Evolutionary conservation across 805 yeast genomes (phyloP).

Genomic region (Zygosaccharomyces gambellarensis): DNA sequence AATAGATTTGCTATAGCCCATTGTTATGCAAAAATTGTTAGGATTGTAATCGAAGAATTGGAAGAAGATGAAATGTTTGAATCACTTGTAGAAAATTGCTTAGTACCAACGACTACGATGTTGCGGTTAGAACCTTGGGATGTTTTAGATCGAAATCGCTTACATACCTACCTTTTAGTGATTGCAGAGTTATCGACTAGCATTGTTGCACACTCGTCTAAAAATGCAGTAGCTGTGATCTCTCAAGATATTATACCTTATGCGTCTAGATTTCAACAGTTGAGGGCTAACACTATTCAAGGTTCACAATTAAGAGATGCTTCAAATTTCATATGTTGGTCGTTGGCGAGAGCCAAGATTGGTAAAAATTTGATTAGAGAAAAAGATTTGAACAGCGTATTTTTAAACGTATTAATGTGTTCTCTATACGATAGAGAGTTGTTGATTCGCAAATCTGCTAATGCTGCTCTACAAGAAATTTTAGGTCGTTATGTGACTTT

Average conservation of each 20-base stretch:
- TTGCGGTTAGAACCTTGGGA: conserved; percentile 14
- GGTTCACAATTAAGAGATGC: conserved; percentile 80
- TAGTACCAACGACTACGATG: conserved; percentile 21
- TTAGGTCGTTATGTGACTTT: conserved; percentile 67
- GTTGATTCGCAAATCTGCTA: conserved; percentile 70
- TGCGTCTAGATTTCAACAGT: conserved; percentile 56
- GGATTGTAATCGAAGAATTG: conserved; percentile 30
- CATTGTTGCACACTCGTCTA: conserved; percentile 11
- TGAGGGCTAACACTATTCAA: conserved; percentile 43
- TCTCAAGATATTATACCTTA: conserved; percentile 36
- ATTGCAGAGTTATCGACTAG: conserved; percentile 34
- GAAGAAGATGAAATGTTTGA: conserved; percentile 19
- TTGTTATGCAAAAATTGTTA: conserved; percentile 48
- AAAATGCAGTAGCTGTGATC: conserved; percentile 7
- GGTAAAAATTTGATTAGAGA: not conserved
- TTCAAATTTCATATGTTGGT: conserved; percentile 82
- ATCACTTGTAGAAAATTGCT: conserved; percentile 29
- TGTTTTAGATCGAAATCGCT: conserved; percentile 27
- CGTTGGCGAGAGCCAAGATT: conserved; percentile 44
- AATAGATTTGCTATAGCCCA: conserved; percentile 66
- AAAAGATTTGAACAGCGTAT: conserved; percentile 27
- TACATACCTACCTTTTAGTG: conserved; percentile 36
- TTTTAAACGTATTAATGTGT: conserved; percentile 41
- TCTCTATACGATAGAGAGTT: conserved; percentile 70
- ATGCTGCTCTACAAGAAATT: conserved; percentile 84